phyloP scores from a whole-genome alignment of 176 grass and related monocot species.

The Cenchrus americanus region DNA sequence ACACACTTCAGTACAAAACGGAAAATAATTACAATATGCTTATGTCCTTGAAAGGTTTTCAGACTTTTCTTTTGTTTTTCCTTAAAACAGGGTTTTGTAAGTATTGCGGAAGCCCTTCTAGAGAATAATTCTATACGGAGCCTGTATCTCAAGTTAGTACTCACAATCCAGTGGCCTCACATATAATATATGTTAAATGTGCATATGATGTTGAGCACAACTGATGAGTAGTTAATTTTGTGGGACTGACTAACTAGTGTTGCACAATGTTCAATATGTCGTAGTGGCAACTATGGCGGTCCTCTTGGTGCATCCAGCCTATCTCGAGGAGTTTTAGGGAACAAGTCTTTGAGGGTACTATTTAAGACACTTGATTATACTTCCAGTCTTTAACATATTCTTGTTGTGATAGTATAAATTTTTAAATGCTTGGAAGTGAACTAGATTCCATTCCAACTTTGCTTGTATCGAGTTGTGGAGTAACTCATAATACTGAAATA shows the following conservation, averaged over 20 bases:
- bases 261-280: constrained; percentile 41
- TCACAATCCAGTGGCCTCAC: constrained; percentile 36
- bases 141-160: constrained; percentile 94
- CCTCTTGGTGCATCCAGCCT: constrained; percentile 87
- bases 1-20: constrained; percentile 27
- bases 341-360: constrained; percentile 95
- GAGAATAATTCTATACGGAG: constrained; percentile 84
- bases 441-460: constrained; percentile 17
- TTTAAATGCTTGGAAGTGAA: constrained; percentile 4
- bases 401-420: constrained; percentile 13
- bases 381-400: neutral
- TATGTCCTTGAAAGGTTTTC: constrained; percentile 25
- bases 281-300: constrained; percentile 97
- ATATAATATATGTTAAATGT: constrained; percentile 20
- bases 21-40: constrained; percentile 28
- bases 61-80: constrained; percentile 17
- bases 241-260: constrained; percentile 40
- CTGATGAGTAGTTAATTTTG: constrained; percentile 25
- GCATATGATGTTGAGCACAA: constrained; percentile 29
- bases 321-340: constrained; percentile 83
- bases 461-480: constrained; percentile 20
- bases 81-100: constrained; percentile 84
- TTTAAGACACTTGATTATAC: constrained; percentile 20
- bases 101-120: constrained; percentile 90
- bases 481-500: neutral